These are phyloP conservation scores for Epichloe festucae DNA, from an alignment of 2,329 filamentous ascomycete genomes.

Conservation along the genomic window DNA sequence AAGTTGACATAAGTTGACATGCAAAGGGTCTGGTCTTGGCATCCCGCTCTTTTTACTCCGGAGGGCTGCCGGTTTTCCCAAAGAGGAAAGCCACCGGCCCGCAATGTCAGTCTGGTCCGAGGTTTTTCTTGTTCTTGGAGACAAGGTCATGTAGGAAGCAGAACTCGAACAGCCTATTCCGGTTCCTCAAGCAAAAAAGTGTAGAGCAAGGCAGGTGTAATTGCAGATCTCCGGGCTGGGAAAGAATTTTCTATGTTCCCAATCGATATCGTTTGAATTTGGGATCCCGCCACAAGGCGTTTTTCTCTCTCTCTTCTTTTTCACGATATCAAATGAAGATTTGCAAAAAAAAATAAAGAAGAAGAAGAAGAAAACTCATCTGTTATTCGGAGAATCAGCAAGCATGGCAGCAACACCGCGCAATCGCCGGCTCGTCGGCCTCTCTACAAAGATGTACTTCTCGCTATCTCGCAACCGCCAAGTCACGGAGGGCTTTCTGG, in stretches of 20 bases:
- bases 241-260: no score
- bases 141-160: no score
- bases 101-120: no score
- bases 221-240: no score
- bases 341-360: neutral
- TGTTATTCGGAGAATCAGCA: neutral
- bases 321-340: no score
- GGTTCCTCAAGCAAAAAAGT: no score
- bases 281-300: no score
- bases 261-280: no score
- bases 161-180: no score
- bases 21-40: neutral
- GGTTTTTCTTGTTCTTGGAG: no score
- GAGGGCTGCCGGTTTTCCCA: conserved; percentile 6
- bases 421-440: conserved; percentile 52
- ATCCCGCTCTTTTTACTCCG: neutral
- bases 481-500: conserved; percentile 38
- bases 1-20: neutral
- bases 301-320: no score
- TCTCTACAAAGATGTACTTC: conserved; percentile 75
- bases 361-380: neutral
- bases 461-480: conserved; percentile 46
- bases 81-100: conserved; percentile 3
- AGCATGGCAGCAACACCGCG: neutral
- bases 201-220: no score